Percentiles rank a stretch among this genome's conserved stretches.
Evolutionary conservation across 768 basidiomycete genomes (phyloP).

Genomic region (Lanmaoa pseudosensibilis): DNA sequence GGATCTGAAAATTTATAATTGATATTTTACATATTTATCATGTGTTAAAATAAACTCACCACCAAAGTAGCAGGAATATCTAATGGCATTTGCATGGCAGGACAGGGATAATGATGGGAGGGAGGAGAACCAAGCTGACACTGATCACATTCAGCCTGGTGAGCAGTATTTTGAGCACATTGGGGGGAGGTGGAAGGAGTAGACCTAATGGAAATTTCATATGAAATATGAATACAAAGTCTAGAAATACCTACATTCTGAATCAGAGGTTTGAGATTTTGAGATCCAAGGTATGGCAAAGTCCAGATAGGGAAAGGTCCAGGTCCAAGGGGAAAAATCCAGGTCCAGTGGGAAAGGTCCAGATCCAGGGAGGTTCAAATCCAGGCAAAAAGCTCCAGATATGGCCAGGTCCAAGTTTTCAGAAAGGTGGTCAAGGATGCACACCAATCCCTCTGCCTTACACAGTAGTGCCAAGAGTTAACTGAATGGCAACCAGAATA

Average conservation of each 20-base stretch:
- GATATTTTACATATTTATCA: too few species aligned
- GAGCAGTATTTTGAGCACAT: neutral
- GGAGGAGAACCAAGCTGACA: neutral
- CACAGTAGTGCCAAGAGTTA: neutral
- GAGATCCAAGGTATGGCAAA: too few species aligned
- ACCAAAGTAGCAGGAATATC: too few species aligned
- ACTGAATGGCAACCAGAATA: too few species aligned
- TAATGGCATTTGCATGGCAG: too few species aligned
- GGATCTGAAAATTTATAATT: too few species aligned
- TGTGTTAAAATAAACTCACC: too few species aligned
- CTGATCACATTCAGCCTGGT: neutral
- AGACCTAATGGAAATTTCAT: neutral
- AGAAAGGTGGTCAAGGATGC: neutral
- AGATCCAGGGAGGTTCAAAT: too few species aligned
- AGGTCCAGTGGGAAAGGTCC: too few species aligned
- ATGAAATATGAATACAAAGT: accelerated
- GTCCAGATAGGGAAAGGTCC: too few species aligned
- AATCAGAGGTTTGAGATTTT: neutral
- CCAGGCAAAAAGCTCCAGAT: neutral
- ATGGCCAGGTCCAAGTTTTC: neutral
- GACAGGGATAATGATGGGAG: too few species aligned
- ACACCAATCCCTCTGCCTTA: neutral
- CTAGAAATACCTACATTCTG: neutral
- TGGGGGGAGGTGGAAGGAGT: neutral
- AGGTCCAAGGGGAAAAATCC: too few species aligned